Conservation (phyloP, 768 basidiomycete species). For the Agrocybe praecox region DNA sequence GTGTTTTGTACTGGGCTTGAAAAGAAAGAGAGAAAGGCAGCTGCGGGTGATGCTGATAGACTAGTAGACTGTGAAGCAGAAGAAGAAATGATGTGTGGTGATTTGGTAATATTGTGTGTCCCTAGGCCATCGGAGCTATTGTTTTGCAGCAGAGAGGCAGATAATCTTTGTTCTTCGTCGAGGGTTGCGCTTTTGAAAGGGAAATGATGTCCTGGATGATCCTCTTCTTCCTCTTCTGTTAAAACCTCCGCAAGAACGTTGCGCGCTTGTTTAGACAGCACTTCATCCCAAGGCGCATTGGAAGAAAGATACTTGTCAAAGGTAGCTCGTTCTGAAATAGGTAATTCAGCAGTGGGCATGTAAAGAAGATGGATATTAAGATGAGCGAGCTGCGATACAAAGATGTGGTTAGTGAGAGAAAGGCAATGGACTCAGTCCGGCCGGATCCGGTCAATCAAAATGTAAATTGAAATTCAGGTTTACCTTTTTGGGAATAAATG, state of each 20-base stretch:
- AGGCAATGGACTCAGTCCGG: constrained; percentile 11
- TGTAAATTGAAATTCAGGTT: not conserved
- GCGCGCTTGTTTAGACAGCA: not conserved
- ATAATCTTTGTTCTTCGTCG: constrained; percentile 24
- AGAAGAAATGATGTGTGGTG: constrained; percentile 10
- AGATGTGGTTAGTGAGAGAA: constrained; percentile 20
- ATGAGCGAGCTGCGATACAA: constrained; percentile 7
- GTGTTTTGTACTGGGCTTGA: constrained; percentile 38
- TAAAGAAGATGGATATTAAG: constrained; percentile 12
- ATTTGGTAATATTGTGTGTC: constrained; percentile 31
- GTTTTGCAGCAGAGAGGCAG: constrained; percentile 15
- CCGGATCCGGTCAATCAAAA: constrained; percentile 15
- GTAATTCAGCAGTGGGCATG: constrained; percentile 24
- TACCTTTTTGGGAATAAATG: not conserved
- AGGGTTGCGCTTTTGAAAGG: constrained; percentile 14
- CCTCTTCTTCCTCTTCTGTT: constrained; percentile 14
- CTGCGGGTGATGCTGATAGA: constrained; percentile 62
- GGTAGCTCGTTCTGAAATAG: constrained; percentile 9
- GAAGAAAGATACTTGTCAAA: constrained; percentile 8
- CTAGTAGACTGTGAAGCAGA: constrained; percentile 6
- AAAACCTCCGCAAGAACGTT: constrained; percentile 4
- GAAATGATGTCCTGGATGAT: not conserved
- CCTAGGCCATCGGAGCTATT: constrained; percentile 1
- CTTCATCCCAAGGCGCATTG: constrained; percentile 13
- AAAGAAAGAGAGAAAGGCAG: constrained; percentile 73